Conservation (phyloP, 345 rosid genomes). For the Hibiscus syriacus region DNA sequence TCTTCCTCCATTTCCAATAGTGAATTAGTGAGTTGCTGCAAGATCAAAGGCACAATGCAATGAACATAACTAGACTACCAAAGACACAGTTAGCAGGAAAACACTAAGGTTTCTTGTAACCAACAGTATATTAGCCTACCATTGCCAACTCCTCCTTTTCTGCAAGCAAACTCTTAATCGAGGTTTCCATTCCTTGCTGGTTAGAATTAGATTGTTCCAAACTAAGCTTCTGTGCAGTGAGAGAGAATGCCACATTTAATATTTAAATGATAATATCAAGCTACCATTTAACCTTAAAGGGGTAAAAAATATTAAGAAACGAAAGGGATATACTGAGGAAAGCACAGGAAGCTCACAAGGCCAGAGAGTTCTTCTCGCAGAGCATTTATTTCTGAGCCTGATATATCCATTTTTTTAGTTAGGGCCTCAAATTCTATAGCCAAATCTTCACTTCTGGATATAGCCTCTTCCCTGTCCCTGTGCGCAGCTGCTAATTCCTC, state of each 20-base stretch:
- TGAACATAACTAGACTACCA: background rate
- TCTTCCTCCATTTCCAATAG: slow-evolving; percentile 92
- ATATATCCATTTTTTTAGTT: slow-evolving; percentile 34
- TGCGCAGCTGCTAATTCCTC: slow-evolving; percentile 52
- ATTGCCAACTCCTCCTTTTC: slow-evolving; percentile 89
- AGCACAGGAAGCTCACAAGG: slow-evolving; percentile 40
- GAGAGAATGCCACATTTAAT: slow-evolving; percentile 9
- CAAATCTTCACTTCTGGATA: slow-evolving; percentile 40
- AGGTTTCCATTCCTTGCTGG: slow-evolving; percentile 46
- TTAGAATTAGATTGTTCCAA: slow-evolving; percentile 54
- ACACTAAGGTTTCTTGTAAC: background rate
- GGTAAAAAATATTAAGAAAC: background rate
- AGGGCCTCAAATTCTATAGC: slow-evolving; percentile 45
- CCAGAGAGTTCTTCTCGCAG: slow-evolving; percentile 44
- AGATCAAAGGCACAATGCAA: slow-evolving; percentile 9
- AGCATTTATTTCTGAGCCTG: slow-evolving; percentile 39
- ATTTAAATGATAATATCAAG: slow-evolving; percentile 4
- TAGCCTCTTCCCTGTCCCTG: slow-evolving; percentile 49
- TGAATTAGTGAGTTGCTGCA: slow-evolving; percentile 73
- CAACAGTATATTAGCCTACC: slow-evolving; percentile 32
- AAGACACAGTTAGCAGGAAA: background rate
- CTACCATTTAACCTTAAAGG: slow-evolving; percentile 3
- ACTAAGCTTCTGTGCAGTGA: slow-evolving; percentile 36
- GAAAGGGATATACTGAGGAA: background rate
- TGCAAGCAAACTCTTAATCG: slow-evolving; percentile 42